Percentiles rank a stretch among this genome's conserved stretches.
Conservation (phyloP, 768 basidiomycete genomes). For the Pleurotus tuoliensis region DNA sequence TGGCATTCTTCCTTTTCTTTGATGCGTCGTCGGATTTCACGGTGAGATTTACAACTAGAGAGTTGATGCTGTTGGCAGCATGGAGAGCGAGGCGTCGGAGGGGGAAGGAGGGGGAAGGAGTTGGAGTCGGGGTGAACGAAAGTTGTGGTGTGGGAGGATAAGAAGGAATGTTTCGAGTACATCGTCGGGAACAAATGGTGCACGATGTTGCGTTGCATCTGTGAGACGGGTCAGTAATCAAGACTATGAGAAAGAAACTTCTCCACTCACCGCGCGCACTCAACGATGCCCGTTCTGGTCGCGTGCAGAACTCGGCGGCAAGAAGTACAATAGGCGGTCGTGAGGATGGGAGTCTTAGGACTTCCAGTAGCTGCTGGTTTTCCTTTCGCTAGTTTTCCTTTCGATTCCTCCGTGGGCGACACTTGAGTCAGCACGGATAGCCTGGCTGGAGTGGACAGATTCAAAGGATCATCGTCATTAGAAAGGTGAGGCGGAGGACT, state of each 20-base stretch:
- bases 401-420: not conserved
- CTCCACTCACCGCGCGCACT: constrained; percentile 11
- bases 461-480: not conserved
- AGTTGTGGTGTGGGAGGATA: constrained; percentile 35
- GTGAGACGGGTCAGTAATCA: not conserved
- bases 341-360: no score
- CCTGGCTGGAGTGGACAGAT: not conserved
- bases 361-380: not conserved
- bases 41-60: constrained; percentile 8
- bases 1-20: not conserved
- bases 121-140: constrained; percentile 33
- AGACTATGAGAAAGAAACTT: not conserved
- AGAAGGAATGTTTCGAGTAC: constrained; percentile 30
- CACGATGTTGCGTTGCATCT: constrained; percentile 40
- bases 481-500: not conserved
- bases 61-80: constrained; percentile 19
- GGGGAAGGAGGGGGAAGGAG: constrained; percentile 24
- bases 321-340: constrained; percentile 10
- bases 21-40: constrained; percentile 10
- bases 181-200: constrained; percentile 42
- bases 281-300: not conserved
- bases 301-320: constrained; percentile 15
- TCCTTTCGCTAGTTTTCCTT: not conserved
- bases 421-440: not conserved
- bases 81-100: constrained; percentile 26